These are phyloP conservation scores for Coemansia sp. DNA, from an alignment of 192 early-diverging fungal genomes.

Conservation along the genomic window DNA sequence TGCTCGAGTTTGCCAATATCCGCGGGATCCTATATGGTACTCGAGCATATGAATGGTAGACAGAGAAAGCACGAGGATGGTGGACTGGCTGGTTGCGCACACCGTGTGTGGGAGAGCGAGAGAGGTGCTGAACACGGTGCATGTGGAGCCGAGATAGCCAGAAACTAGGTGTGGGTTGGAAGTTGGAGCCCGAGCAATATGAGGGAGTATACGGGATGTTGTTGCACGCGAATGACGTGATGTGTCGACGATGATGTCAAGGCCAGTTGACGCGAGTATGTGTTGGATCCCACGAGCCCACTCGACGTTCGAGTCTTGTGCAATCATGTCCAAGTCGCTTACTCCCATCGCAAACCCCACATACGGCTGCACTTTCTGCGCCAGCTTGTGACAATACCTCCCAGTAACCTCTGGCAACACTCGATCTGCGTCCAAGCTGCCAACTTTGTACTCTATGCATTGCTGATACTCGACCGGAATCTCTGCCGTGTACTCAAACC, in stretches of 20 bases:
- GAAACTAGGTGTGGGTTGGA: too few species aligned
- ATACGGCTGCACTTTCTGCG: not conserved
- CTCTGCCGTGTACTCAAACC: not conserved
- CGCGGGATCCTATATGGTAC: too few species aligned
- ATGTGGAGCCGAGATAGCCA: too few species aligned
- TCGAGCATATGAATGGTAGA: too few species aligned
- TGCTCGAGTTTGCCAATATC: too few species aligned
- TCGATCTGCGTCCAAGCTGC: too few species aligned
- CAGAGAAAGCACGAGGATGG: too few species aligned
- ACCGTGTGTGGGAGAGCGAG: too few species aligned
- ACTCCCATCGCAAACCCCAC: not conserved
- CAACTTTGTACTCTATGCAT: not conserved
- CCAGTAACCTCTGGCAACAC: not conserved
- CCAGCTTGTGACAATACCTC: conserved; percentile 4
- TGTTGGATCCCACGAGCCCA: not conserved
- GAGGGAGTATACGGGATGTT: too few species aligned
- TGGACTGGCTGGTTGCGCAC: too few species aligned
- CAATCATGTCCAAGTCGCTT: not conserved
- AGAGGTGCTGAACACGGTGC: too few species aligned
- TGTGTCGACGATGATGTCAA: not conserved
- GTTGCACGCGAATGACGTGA: not conserved
- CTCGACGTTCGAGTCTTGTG: not conserved
- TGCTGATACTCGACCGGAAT: not conserved
- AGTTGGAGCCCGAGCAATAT: too few species aligned
- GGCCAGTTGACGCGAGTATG: not conserved